Conservation (phyloP, 2,329 filamentous ascomycete genomes). For the Xylariaceae sp. region DNA sequence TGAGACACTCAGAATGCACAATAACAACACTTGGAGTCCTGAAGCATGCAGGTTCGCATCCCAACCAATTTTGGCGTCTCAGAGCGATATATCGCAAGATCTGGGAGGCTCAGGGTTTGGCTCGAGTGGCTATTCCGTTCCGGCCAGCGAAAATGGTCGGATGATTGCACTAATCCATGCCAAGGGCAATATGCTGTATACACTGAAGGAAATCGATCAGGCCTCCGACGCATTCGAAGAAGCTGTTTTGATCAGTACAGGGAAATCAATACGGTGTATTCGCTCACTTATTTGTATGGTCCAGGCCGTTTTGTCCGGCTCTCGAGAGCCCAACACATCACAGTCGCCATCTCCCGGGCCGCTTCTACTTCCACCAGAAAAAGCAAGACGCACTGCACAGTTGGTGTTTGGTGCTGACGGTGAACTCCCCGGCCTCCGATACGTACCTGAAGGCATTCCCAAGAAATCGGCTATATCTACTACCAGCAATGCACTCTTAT, state of each 20-base stretch:
- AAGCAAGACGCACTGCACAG: conserved; percentile 74
- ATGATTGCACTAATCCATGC: conserved; percentile 92
- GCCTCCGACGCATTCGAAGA: conserved; percentile 92
- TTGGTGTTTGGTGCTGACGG: conserved; percentile 74
- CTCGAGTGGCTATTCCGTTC: conserved; percentile 77
- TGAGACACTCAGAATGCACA: conserved; percentile 5
- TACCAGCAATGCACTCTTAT: conserved; percentile 91
- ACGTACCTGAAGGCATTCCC: conserved; percentile 64
- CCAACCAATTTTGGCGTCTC: conserved; percentile 13
- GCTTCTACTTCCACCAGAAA: conserved; percentile 75
- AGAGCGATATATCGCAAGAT: conserved; percentile 15
- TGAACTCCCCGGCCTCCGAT: conserved; percentile 71
- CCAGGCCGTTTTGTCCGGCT: conserved; percentile 59
- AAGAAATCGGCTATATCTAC: conserved; percentile 81
- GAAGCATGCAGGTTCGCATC: conserved; percentile 3
- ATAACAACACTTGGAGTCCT: conserved; percentile 10
- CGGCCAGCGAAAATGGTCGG: conserved; percentile 82
- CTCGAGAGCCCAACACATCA: conserved; percentile 33
- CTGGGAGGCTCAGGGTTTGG: conserved; percentile 49
- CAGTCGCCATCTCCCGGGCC: conserved; percentile 46
- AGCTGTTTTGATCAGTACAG: conserved; percentile 82
- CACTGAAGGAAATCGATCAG: conserved; percentile 70
- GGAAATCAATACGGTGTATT: conserved; percentile 64
- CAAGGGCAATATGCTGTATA: conserved; percentile 97
- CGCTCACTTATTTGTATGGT: conserved; percentile 74